phyloP scores from a whole-genome alignment of 495 filamentous ascomycete species.

The Bacidia gigantensis region DNA sequence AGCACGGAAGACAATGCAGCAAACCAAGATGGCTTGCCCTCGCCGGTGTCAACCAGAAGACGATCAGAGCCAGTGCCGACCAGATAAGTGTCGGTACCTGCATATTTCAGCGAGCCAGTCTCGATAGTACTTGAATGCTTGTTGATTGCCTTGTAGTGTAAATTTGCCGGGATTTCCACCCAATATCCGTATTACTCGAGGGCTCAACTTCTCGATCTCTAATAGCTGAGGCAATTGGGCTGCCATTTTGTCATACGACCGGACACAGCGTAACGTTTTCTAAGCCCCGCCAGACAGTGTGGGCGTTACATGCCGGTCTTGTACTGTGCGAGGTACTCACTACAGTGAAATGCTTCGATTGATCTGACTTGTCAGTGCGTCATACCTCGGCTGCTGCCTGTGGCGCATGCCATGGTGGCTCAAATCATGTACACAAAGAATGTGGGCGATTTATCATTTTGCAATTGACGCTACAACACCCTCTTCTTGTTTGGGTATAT shows the following conservation, averaged over 20 bases:
- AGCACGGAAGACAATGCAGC: conserved; percentile 47
- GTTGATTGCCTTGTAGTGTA: conserved; percentile 36
- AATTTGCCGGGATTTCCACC: conserved; percentile 72
- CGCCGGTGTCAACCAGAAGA: conserved; percentile 69
- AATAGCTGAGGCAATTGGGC: conserved; percentile 38
- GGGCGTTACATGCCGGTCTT: too few species aligned
- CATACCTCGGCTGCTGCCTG: neutral
- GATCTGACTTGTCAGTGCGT: neutral
- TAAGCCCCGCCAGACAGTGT: too few species aligned
- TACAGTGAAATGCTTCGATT: neutral
- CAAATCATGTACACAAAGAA: too few species aligned
- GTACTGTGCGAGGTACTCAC: too few species aligned
- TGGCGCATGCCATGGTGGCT: neutral
- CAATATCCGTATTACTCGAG: conserved; percentile 57
- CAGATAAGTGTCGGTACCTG: conserved; percentile 79
- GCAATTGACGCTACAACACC: neutral
- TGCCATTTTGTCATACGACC: conserved; percentile 25
- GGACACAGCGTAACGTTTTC: too few species aligned
- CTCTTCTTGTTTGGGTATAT: neutral
- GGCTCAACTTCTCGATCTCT: conserved; percentile 52
- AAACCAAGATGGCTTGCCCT: conserved; percentile 50
- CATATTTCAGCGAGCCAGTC: conserved; percentile 2
- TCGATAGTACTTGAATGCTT: neutral
- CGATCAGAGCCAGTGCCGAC: conserved; percentile 53
- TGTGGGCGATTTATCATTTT: too few species aligned